Evolutionary conservation across 2,329 filamentous ascomycete genomes (phyloP).

Genomic region (Davidsoniella australis): DNA sequence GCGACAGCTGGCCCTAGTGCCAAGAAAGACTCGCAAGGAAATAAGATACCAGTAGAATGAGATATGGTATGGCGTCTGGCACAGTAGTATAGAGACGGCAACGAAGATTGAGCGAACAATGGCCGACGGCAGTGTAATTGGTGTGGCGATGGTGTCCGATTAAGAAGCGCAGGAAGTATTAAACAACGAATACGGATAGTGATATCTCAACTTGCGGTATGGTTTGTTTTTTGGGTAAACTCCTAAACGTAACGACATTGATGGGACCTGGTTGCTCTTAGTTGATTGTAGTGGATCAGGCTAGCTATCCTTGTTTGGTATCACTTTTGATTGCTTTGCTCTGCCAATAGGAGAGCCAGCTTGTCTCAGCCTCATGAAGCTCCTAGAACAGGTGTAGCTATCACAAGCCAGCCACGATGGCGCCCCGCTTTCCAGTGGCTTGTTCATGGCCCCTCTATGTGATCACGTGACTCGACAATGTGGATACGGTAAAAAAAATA

Average conservation of each 20-base stretch:
- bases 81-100: background rate
- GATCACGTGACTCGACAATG: constrained; percentile 1
- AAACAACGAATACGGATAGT: background rate
- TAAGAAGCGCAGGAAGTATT: constrained; percentile 6
- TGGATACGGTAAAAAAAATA: constrained; percentile 4
- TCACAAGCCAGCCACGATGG: background rate
- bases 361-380: background rate
- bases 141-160: constrained; percentile 11
- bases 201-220: background rate
- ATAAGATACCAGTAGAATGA: background rate
- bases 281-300: no score
- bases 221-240: background rate
- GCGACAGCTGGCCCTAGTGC: constrained; percentile 9
- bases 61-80: background rate
- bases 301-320: no score
- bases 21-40: constrained; percentile 1
- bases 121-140: background rate
- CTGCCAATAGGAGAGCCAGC: background rate
- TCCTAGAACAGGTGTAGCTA: background rate
- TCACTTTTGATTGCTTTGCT: background rate
- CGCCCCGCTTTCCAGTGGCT: background rate
- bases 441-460: background rate
- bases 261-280: no score
- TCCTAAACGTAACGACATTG: background rate
- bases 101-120: background rate